phyloP scores from a whole-genome alignment of 352 stramenopile species.

The Phytopythium boreale region DNA sequence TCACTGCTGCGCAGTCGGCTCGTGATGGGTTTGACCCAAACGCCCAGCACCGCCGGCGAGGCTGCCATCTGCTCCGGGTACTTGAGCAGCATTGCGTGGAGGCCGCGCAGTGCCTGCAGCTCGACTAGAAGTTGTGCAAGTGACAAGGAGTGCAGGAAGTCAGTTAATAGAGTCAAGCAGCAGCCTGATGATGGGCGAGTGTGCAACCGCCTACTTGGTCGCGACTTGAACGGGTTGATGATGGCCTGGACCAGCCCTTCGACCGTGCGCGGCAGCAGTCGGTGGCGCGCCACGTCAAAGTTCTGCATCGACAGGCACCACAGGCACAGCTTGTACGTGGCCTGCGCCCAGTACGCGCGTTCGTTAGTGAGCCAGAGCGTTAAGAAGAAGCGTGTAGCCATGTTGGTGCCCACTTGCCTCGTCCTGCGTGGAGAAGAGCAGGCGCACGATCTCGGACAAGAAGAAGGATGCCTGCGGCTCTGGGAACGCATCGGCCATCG shows the following conservation, averaged over 20 bases:
- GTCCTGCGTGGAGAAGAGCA: slow-evolving; percentile 53
- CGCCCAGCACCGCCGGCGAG: slow-evolving; percentile 22
- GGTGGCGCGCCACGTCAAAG: slow-evolving; percentile 39
- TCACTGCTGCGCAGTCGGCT: slow-evolving; percentile 59
- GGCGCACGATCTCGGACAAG: slow-evolving; percentile 42
- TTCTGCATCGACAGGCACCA: slow-evolving; percentile 69
- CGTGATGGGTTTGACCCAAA: slow-evolving; percentile 50
- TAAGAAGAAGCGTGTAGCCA: background rate
- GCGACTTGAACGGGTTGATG: slow-evolving; percentile 70
- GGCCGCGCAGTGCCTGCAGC: slow-evolving; percentile 57
- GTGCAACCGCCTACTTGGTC: slow-evolving; percentile 29
- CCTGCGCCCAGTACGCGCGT: slow-evolving; percentile 6
- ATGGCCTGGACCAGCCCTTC: slow-evolving; percentile 65
- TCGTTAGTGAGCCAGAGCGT: background rate
- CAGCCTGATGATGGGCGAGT: background rate
- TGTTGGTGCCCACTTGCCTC: slow-evolving; percentile 17
- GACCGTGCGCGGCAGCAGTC: slow-evolving; percentile 46
- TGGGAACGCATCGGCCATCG: slow-evolving; percentile 32
- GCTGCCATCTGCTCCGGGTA: slow-evolving; percentile 34
- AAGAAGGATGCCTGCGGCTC: slow-evolving; percentile 37
- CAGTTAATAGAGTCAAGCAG: background rate
- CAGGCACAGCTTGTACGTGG: slow-evolving; percentile 67
- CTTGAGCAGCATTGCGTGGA: slow-evolving; percentile 54
- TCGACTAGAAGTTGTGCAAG: slow-evolving; percentile 25
- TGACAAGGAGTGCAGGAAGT: background rate